Percentiles rank a stretch among this genome's conserved stretches.
Conservation (phyloP, 352 stramenopile species). For the Phytophthora pisi region DNA sequence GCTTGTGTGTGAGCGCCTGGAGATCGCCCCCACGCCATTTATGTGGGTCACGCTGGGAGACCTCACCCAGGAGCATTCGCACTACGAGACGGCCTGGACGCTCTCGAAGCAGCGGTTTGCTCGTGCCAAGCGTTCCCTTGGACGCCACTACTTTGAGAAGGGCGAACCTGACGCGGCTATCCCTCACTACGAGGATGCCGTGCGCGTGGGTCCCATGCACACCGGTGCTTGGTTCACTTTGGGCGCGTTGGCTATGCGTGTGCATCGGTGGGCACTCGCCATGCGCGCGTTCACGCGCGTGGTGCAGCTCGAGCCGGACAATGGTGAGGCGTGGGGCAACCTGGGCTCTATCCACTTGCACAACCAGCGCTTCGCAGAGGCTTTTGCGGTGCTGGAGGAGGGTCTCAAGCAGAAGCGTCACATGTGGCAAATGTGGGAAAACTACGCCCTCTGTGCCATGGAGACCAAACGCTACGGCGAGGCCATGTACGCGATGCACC, state of each 20-base stretch:
- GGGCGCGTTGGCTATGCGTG: constrained; percentile 91
- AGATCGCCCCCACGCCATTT: constrained; percentile 86
- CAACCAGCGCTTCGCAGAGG: constrained; percentile 75
- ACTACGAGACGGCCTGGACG: constrained; percentile 93
- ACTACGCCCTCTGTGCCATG: constrained; percentile 84
- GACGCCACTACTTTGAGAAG: constrained; percentile 89
- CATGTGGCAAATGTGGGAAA: constrained; percentile 95
- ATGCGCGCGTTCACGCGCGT: constrained; percentile 92
- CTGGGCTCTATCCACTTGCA: constrained; percentile 94
- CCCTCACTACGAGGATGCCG: constrained; percentile 81
- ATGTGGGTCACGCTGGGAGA: constrained; percentile 95
- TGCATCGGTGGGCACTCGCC: constrained; percentile 84
- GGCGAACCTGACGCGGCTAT: constrained; percentile 79
- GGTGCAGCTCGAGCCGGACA: constrained; percentile 94
- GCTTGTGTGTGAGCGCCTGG: constrained; percentile 88
- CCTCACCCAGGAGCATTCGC: constrained; percentile 88
- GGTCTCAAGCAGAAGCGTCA: constrained; percentile 90
- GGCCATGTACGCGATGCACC: constrained; percentile 85
- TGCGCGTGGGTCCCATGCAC: constrained; percentile 91
- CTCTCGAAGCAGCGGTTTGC: constrained; percentile 92
- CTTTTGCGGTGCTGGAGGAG: constrained; percentile 84
- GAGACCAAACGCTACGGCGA: constrained; percentile 75
- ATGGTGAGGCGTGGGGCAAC: constrained; percentile 96
- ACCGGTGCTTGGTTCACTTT: constrained; percentile 94
- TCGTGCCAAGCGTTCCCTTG: constrained; percentile 91